Evolutionary conservation across 2,329 filamentous ascomycete genomes (phyloP).

Genomic region (Fusarium illudens): DNA sequence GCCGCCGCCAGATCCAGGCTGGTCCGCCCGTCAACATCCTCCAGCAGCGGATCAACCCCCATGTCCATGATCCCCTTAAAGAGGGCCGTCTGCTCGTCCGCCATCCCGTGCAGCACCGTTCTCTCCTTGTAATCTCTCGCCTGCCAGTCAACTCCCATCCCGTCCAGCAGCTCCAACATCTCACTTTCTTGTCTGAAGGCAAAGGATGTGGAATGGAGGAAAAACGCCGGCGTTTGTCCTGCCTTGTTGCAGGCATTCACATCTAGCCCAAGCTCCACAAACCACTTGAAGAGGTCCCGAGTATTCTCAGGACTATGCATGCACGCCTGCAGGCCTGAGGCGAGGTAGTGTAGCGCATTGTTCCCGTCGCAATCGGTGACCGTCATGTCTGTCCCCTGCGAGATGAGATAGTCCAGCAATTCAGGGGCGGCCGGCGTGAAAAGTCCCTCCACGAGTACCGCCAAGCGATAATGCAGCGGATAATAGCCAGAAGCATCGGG

Average conservation of each 20-base stretch:
- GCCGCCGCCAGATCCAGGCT: conserved; percentile 21
- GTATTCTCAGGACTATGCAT: not conserved
- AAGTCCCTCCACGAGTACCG: not conserved
- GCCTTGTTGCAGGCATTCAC: conserved; percentile 26
- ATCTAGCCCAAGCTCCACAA: conserved; percentile 15
- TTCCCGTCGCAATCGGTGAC: conserved; percentile 17
- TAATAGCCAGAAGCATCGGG: conserved; percentile 22
- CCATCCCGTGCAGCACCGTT: conserved; percentile 23
- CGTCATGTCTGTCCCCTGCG: conserved; percentile 16
- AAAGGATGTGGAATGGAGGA: not conserved
- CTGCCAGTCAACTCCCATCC: conserved; percentile 23
- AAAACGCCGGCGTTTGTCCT: conserved; percentile 21
- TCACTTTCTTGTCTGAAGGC: not conserved
- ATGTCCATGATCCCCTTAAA: conserved; percentile 12
- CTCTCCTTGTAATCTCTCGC: conserved; percentile 14
- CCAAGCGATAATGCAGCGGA: conserved; percentile 28
- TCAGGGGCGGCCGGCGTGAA: not conserved
- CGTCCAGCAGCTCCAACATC: conserved; percentile 9
- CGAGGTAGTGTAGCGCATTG: conserved; percentile 20
- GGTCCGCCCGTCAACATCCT: conserved; percentile 24
- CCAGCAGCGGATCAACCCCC: conserved; percentile 19
- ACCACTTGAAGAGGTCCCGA: conserved; percentile 1
- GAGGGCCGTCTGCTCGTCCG: not conserved
- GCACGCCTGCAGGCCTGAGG: not conserved
- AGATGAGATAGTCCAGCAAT: conserved; percentile 20